Percentiles rank a stretch among this genome's conserved stretches.
phyloP scores from a whole-genome alignment of 1,284 basidiomycete species.

The Ganoderma sinense region DNA sequence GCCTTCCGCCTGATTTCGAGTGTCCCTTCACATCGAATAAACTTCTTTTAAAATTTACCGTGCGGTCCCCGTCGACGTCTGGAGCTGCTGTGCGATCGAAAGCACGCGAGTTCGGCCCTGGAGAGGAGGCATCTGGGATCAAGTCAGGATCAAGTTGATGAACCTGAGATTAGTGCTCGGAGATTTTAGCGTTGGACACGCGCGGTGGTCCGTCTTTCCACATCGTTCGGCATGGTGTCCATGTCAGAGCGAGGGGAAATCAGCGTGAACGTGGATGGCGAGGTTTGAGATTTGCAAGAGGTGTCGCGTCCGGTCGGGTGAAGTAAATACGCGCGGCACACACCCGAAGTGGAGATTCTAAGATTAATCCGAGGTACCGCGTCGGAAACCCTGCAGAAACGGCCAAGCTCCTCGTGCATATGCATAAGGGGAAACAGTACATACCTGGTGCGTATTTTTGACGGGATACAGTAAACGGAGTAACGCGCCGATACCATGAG shows the following conservation, averaged over 20 bases:
- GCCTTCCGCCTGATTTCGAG: neutral
- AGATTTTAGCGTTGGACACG: neutral
- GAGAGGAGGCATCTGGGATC: no score
- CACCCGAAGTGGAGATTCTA: neutral
- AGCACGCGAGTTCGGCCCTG: neutral
- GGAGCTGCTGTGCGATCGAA: neutral
- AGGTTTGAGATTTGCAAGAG: neutral
- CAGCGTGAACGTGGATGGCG: neutral
- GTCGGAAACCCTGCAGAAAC: no score
- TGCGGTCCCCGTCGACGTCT: neutral
- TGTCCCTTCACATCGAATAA: no score
- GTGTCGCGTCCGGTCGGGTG: neutral
- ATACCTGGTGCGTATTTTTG: neutral
- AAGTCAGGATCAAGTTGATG: neutral
- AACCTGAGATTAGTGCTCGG: neutral
- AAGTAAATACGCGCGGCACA: neutral
- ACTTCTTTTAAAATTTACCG: neutral
- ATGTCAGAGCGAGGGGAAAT: neutral
- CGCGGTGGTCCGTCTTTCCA: neutral
- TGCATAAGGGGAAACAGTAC: neutral
- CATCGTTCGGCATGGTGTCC: neutral
- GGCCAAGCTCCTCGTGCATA: neutral
- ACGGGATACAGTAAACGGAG: neutral
- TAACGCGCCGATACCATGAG: neutral
- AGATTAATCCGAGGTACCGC: neutral